Evolutionary conservation across 2,329 filamentous ascomycete genomes (phyloP), one percentile per base, ranked within the genome.

Genomic region (Sporothrix humicola): DNA sequence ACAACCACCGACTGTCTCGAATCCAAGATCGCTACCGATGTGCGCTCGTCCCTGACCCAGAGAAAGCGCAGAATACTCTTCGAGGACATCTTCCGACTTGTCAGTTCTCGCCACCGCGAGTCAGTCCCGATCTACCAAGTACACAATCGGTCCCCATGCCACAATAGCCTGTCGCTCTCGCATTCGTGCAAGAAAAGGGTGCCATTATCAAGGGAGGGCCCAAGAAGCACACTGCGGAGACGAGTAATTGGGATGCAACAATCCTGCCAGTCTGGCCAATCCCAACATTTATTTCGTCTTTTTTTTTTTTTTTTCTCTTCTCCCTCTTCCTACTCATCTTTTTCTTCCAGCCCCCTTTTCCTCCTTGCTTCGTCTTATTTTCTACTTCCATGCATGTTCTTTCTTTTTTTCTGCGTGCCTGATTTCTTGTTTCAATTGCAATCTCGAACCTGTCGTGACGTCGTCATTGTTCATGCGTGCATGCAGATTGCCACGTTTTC

Each of bases 21-120:
- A 70, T 58, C 23, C 66, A 44, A 58, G 31, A 56, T 58, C 66
- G 50, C 66, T 69, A 58, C 66, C 66, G 48, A 52, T 54, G 46
- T 54, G 66, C 9, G 13, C 42, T 9, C 37, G 8, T 63, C 37
- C 37, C 13, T 20, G 56, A 23, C 26, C 26, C 26, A 65, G 59
- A 42, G 10, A 12, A 20, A 20, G 31, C 9, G 20, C 59, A 3
- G n/a, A 31, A 20, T 65, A 42, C 59, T 44, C 37, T 15, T 15
- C 20, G 10, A 46, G n/a, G 7, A 42, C 10, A 42, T 63, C 59
- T n/a, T 13, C 31, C 1, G 20, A 7, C 42, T n/a, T 65, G 59
- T 42, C 59, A 61, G 56, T 58, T 58, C 10, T 58, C 23, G 54
- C 37, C 12, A 12, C 42, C 59, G 20, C 42, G n/a, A 42, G n/a